These are phyloP conservation scores for Flaveria trinervia DNA, from an alignment of 129 eudicot species.

Conservation along the genomic window DNA sequence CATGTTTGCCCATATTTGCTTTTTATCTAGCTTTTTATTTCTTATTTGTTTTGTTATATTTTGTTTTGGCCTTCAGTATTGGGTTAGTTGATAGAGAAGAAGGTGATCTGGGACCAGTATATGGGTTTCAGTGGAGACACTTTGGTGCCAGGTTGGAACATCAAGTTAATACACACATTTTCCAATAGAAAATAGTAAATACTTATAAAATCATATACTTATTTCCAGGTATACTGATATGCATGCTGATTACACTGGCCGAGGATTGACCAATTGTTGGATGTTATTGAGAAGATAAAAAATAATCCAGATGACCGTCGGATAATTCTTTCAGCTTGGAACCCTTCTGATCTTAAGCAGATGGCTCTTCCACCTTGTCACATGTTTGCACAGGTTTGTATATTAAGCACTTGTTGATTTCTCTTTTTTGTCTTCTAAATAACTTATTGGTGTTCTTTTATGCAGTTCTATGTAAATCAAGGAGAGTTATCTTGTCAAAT, in stretches of 20 bases:
- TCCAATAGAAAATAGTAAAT: neutral
- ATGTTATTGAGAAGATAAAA: constrained; percentile 79
- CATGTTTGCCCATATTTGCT: neutral
- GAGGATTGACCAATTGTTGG: constrained; percentile 84
- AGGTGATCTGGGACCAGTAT: constrained; percentile 94
- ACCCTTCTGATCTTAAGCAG: constrained; percentile 83
- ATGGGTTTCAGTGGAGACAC: constrained; percentile 97
- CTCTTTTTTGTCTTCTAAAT: neutral
- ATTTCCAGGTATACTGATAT: constrained; percentile 68
- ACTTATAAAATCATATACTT: neutral
- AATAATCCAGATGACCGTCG: constrained; percentile 86
- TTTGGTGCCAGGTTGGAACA: constrained; percentile 80
- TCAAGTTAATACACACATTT: neutral
- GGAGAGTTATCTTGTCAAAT: constrained; percentile 95
- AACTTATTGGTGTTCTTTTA: constrained; percentile 7
- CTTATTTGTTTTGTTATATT: neutral
- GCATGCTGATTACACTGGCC: constrained; percentile 92
- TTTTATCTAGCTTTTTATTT: neutral
- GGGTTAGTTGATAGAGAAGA: constrained; percentile 83
- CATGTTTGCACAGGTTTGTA: constrained; percentile 82
- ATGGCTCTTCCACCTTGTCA: constrained; percentile 99
- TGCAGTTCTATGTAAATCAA: constrained; percentile 83
- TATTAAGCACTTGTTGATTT: neutral
- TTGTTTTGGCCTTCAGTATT: constrained; percentile 45
- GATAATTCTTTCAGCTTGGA: constrained; percentile 93